A percentile compares a stretch with the other conserved stretches of the same genome.
phyloP scores from a whole-genome alignment of 164 flowering plant species.

The Macadamia integrifolia region DNA sequence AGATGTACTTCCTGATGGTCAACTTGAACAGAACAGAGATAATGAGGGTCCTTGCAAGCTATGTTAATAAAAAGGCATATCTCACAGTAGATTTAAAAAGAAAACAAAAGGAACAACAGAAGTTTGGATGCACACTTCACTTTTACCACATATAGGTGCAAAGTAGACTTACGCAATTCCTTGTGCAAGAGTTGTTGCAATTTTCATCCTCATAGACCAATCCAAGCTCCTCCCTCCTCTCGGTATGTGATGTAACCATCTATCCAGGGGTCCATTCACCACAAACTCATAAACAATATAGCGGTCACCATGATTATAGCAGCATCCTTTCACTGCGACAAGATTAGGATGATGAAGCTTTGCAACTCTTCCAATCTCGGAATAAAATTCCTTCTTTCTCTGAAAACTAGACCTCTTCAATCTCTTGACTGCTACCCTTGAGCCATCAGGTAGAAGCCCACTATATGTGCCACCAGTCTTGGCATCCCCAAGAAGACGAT shows the following conservation, averaged over 20 bases:
- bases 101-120: conserved; percentile 1
- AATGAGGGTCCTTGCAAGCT: background rate
- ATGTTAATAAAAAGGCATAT: background rate
- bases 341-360: conserved; percentile 86
- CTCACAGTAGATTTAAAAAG: background rate
- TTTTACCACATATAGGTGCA: background rate
- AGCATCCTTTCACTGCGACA: conserved; percentile 88
- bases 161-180: conserved; percentile 85
- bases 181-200: conserved; percentile 89
- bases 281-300: conserved; percentile 91
- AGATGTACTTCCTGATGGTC: no score
- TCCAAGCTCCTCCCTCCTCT: conserved; percentile 86
- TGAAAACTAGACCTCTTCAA: conserved; percentile 86
- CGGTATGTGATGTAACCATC: conserved; percentile 93
- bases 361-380: conserved; percentile 87
- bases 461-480: conserved; percentile 91
- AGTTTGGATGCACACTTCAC: conserved; percentile 1
- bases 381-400: conserved; percentile 89
- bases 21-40: background rate
- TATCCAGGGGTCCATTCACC: conserved; percentile 81
- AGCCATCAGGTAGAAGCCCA: conserved; percentile 81
- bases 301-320: conserved; percentile 91
- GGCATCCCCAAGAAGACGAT: conserved; percentile 85
- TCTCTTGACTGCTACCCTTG: conserved; percentile 87
- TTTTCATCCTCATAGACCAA: conserved; percentile 90